Conservation (phyloP, 805 yeast genomes). For the Saturnispora halmiae region DNA sequence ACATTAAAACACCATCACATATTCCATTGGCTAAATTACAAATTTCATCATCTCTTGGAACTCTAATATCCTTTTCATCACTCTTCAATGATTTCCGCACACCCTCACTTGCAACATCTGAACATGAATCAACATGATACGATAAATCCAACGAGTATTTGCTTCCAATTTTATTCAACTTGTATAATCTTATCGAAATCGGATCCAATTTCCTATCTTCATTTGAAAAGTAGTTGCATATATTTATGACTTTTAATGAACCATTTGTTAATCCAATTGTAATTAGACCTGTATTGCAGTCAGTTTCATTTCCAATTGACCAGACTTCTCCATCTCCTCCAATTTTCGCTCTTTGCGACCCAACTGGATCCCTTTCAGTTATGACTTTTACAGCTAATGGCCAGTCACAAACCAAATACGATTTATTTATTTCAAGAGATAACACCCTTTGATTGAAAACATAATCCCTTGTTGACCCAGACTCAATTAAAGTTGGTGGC, state of each 20-base stretch:
- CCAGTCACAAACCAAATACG: slow-evolving; percentile 10
- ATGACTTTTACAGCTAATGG: slow-evolving; percentile 8
- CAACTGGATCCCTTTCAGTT: slow-evolving; percentile 5
- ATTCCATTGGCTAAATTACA: slow-evolving; percentile 9
- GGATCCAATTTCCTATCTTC: slow-evolving; percentile 11
- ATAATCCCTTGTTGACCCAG: slow-evolving; percentile 17
- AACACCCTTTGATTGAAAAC: slow-evolving; percentile 2
- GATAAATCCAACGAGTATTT: slow-evolving; percentile 21
- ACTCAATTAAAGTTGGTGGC: slow-evolving; percentile 3
- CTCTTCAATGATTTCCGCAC: slow-evolving; percentile 4
- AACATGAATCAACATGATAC: slow-evolving; percentile 11
- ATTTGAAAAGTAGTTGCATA: slow-evolving; percentile 9
- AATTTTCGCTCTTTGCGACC: slow-evolving; percentile 8
- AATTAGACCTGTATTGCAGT: slow-evolving; percentile 7
- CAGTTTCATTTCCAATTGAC: slow-evolving; percentile 6
- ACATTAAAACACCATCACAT: slow-evolving; percentile 16
- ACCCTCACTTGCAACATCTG: slow-evolving; percentile 10
- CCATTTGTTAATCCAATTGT: slow-evolving; percentile 17
- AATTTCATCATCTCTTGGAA: slow-evolving; percentile 15
- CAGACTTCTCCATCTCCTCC: slow-evolving; percentile 13
- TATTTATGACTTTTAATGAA: slow-evolving; percentile 14
- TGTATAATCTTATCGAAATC: slow-evolving; percentile 18
- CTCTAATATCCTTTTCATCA: not conserved
- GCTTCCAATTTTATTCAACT: slow-evolving; percentile 14
- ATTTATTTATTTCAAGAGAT: not conserved